phyloP scores from a whole-genome alignment of 306 rosid genomes.

The Casuarina equisetifolia region DNA sequence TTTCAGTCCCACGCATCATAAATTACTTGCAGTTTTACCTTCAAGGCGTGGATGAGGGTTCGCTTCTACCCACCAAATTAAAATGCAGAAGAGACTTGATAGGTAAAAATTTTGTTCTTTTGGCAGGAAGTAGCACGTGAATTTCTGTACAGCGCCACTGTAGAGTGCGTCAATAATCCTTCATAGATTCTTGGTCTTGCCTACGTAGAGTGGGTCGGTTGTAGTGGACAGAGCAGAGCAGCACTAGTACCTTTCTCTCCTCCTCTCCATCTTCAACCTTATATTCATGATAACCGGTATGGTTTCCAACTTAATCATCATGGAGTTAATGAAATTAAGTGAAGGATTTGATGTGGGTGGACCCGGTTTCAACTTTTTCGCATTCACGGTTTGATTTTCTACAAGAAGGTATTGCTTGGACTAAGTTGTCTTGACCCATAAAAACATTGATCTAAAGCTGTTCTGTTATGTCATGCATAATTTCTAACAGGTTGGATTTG shows the following conservation, averaged over 20 bases:
- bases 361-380: slow-evolving; percentile 37
- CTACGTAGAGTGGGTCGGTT: slow-evolving; percentile 17
- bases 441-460: too few relatives aligned
- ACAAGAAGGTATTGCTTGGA: slow-evolving; percentile 28
- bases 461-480: too few relatives aligned
- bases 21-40: background rate
- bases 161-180: too few relatives aligned
- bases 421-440: slow-evolving; percentile 22
- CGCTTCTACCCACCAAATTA: too few relatives aligned
- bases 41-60: background rate
- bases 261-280: background rate
- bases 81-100: background rate
- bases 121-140: background rate
- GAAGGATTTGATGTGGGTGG: slow-evolving; percentile 27
- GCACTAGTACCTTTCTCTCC: background rate
- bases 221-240: slow-evolving; percentile 28
- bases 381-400: slow-evolving; percentile 32
- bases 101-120: background rate
- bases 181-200: background rate
- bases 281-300: slow-evolving; percentile 1
- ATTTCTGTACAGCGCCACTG: too few relatives aligned
- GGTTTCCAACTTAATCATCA: slow-evolving; percentile 30
- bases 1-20: background rate
- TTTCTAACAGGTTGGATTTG: too few relatives aligned
- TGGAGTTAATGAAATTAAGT: slow-evolving; percentile 20